Base-by-base conservation (phyloP, 768 basidiomycete genomes). In the Holtermanniella nyarrowii region DNA sequence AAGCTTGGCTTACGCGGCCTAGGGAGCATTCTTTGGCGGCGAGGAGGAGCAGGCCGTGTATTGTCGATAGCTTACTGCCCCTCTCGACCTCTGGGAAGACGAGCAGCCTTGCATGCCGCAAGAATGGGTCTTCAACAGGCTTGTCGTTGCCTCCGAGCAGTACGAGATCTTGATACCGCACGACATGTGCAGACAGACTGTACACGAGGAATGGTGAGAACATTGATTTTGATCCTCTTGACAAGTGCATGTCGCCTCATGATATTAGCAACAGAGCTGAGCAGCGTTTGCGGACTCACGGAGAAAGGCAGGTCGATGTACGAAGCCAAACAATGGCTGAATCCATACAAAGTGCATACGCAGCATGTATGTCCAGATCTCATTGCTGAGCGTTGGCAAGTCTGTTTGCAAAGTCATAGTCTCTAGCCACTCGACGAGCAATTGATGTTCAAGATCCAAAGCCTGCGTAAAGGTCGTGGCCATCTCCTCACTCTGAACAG, bases 301-400 rank as follows among this genome's bases (percentile, higher is more conserved):
- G 11, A 46, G 24, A n/a, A 46, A 46, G 26, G 46, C 46, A 13
- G 46, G 46, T 7, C 46, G 46, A 20, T 46, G 27, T 10, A 46
- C 23, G 26, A 46, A 46, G 24, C 46, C 46, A n/a, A 46, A 46
- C 18, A 46, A 27, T 18, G 46, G 46, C 46, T 46, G 46, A 5
- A 46, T 26, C 46, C 46, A 46, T 3, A 26, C 27, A 23, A 23
- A 46, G 24, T 46, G 46, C 5, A 46, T 23, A 7, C 27, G 46
- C 4, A 46, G 44, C 13, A 46, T 26, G 44, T 12, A 22, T 18
- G 20, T 5, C 12, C 10, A 46, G 24, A 12, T 14, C 20, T 26
- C 46, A 16, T 23, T 5, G 16, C 46, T 4, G 46, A 26, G 27
- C 23, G 20, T 26, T 3, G 46, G 46, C 24, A 46, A 13, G 24